Percentiles rank a stretch among this genome's conserved stretches.
Evolutionary conservation across 2,329 filamentous ascomycete genomes (phyloP).

Genomic region (Teratosphaeria destructans): DNA sequence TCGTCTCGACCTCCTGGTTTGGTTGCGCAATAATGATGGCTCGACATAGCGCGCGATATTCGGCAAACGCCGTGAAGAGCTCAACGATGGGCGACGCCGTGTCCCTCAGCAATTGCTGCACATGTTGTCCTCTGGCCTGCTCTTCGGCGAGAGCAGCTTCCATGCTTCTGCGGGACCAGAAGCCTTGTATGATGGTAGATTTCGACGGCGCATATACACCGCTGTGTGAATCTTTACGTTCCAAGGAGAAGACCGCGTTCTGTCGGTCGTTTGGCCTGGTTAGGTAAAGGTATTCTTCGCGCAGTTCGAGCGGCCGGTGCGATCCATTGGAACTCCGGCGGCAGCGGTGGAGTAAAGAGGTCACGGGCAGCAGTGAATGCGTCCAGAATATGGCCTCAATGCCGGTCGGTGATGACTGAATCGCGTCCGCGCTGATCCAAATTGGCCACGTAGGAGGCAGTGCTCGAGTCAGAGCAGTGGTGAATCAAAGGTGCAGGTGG

Average conservation of each 20-base stretch:
- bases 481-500: neutral
- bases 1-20: constrained; percentile 54
- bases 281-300: constrained; percentile 46
- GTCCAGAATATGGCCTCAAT: neutral
- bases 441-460: too few species aligned
- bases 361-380: neutral
- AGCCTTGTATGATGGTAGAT: constrained; percentile 1
- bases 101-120: constrained; percentile 16
- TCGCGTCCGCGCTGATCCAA: neutral
- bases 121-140: constrained; percentile 19
- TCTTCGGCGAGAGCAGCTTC: constrained; percentile 22
- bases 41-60: constrained; percentile 60
- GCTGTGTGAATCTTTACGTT: neutral
- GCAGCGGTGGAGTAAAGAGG: neutral
- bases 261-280: constrained; percentile 39
- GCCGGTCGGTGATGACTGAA: neutral
- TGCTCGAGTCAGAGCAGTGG: neutral
- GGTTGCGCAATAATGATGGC: constrained; percentile 64
- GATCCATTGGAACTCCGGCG: constrained; percentile 40
- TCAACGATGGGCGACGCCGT: constrained; percentile 13
- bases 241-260: constrained; percentile 13
- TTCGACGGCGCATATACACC: constrained; percentile 9
- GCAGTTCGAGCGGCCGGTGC: constrained; percentile 38
- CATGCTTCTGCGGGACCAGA: constrained; percentile 15
- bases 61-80: constrained; percentile 16